Base-by-base conservation (phyloP, 2,329 filamentous ascomycete species). In the Aspergillus novofumigatus region DNA sequence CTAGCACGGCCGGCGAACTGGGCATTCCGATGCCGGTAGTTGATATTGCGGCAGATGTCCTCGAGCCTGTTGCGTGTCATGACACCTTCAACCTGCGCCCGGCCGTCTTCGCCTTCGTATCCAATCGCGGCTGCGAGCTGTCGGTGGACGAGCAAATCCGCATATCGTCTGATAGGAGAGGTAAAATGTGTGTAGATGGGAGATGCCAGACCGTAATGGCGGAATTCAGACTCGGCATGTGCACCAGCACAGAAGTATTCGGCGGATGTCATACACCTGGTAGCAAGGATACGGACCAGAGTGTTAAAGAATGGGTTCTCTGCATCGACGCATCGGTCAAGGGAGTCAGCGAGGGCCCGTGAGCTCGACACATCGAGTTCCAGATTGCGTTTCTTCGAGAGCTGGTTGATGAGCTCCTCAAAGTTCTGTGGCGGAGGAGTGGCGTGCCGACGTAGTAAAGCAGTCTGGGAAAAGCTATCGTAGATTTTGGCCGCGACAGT, bases 141-240 rank as follows among this genome's bases (percentile, higher is more conserved):
- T 14, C 93, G 84, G 75, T 99, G 93, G 4, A 91, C 93, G 55
- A 96, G 86, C 2, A 99, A 83, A 78, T 99, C 94, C n/a, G 93
- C 93, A 72, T 99, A 99, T 29, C 95, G 90, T 58, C 94, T 90
- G 72, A 99, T 99, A 3, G 94, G 95, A 3, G 90, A 95, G 0
- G 94, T 99, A 77, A 99, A 99, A 75, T 99, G 94, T 2, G 94
- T 99, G 79, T 99, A 99, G 72, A 99, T 99, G 69, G 95, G 90
- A 3, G 89, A 92, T 0, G 95, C 95, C 38, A 99, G 86, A 65
- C 94, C 94, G 75, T 99, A 99, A 78, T 99, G 95, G 53, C 91
- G 86, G 82, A 96, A 99, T 72, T 97, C 94, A 0, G 91, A 89
- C 72, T 94, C 93, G 0, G 92, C 86, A 72, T 97, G 92, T 6